These are phyloP conservation scores for Paramecium sonneborni DNA, from an alignment of 73 alveolate genomes.

Conservation along the genomic window DNA sequence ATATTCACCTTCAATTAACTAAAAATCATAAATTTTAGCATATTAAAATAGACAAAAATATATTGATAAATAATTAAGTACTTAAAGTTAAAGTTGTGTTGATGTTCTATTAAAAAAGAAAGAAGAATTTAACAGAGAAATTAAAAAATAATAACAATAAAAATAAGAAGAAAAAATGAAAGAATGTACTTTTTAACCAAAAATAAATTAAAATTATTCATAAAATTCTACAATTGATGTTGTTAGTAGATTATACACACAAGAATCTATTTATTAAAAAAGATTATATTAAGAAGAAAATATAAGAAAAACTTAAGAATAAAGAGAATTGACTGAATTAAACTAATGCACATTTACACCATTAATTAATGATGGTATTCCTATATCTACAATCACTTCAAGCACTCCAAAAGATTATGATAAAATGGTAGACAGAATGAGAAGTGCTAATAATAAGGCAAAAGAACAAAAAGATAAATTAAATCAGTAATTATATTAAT, in stretches of 20 bases:
- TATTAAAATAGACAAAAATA: constrained; percentile 19
- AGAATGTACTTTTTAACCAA: constrained; percentile 38
- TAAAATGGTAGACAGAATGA: constrained; percentile 47
- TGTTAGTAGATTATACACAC: constrained; percentile 20
- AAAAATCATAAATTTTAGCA: constrained; percentile 9
- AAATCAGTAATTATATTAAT: not conserved
- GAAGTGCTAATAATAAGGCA: not conserved
- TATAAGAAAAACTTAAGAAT: not conserved
- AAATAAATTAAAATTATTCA: not conserved
- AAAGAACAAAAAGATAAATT: not conserved
- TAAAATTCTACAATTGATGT: not conserved
- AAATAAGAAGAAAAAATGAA: constrained; percentile 1
- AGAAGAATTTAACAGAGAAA: not conserved
- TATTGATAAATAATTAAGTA: not conserved
- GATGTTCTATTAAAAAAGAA: not conserved
- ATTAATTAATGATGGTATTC: not conserved
- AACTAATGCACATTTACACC: constrained; percentile 43
- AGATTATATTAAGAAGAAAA: not conserved
- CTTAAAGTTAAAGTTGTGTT: not conserved
- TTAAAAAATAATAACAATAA: not conserved
- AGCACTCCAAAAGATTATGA: constrained; percentile 33
- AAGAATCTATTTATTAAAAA: not conserved
- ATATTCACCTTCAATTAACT: not conserved
- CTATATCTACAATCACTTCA: not conserved
- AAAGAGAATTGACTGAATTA: not conserved